These are phyloP conservation scores for Limnanthes douglasii DNA, from an alignment of 345 rosid genomes.

Conservation along the genomic window DNA sequence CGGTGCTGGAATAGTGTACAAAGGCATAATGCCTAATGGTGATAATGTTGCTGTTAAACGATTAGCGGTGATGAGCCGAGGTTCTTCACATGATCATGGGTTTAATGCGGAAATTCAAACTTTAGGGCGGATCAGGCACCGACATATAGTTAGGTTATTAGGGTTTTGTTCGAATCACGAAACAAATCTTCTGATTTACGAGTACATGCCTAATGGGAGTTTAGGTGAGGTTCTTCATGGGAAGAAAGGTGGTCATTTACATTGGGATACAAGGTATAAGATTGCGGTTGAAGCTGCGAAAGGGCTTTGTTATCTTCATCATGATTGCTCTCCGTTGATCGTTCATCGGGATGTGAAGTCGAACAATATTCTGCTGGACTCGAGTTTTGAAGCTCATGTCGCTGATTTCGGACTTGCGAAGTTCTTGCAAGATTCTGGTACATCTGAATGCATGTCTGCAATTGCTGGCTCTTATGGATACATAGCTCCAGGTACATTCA, in stretches of 20 bases:
- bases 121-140: constrained; percentile 65
- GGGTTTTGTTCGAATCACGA: constrained; percentile 85
- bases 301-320: constrained; percentile 76
- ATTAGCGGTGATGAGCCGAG: constrained; percentile 58
- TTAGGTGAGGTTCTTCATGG: constrained; percentile 82
- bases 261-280: constrained; percentile 69
- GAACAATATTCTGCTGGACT: constrained; percentile 66
- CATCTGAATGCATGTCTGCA: constrained; percentile 90
- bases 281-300: constrained; percentile 74
- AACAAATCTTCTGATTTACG: constrained; percentile 70
- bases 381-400: constrained; percentile 70
- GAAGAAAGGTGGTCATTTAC: constrained; percentile 74
- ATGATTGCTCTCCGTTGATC: constrained; percentile 67
- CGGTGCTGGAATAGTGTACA: constrained; percentile 80
- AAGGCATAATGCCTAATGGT: constrained; percentile 55
- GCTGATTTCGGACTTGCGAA: constrained; percentile 92
- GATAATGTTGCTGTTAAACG: constrained; percentile 66
- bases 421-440: constrained; percentile 67
- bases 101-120: constrained; percentile 90
- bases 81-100: constrained; percentile 83
- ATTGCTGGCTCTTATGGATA: constrained; percentile 94
- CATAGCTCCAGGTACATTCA: constrained; percentile 77
- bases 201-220: constrained; percentile 80
- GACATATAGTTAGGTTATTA: constrained; percentile 60
- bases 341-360: constrained; percentile 79